Evolutionary conservation across 1,284 basidiomycete species (phyloP), one percentile per base, ranked within the genome.

Genomic region (Sanghuangporus baumii): DNA sequence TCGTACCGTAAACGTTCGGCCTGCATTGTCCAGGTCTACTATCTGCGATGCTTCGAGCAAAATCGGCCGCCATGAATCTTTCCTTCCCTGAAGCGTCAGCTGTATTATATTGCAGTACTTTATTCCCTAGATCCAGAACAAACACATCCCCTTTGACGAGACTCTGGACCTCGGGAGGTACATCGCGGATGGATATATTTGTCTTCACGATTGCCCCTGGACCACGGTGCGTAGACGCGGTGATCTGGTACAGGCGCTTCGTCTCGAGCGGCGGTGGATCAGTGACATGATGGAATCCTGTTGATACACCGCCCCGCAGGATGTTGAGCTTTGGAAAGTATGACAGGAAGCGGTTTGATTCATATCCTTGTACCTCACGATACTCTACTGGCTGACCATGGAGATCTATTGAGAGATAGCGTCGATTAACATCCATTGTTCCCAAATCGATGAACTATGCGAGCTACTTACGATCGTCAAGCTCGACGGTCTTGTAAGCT

Each of bases 401-500:
- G 4, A 87, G 76, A 68, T 81, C 80, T 83, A 26, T n/a, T 50
- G 51, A 36, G 3, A 18, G 51, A n/a, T 9, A 46, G 18, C 16
- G 7, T 16, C 6, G 11, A 46, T 16, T 46, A 14, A 7, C 20
- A n/a, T 18, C 20, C 16, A 2, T n/a, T n/a, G 40, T 12, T 41
- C 40, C 40, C 2, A 9, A 41, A 41, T 20, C 12, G 20, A n/a
- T 7, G 43, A 46, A 7, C 7, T 16, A n/a, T 7, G 9, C 16
- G 2, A 26, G 38, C 16, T 8, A 75, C 83, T 62, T 65, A 86
- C 85, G 78, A 67, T 88, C 86, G 64, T 88, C 86, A 2, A 87
- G 74, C 69, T 87, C 86, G 14, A 87, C 84, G 1, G 85, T 83
- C 75, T 86, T 87, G 72, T 85, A 87, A 0, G 85, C 85, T 1